Percentiles rank a stretch among this genome's conserved stretches.
phyloP scores from a whole-genome alignment of 345 rosid genomes.

The Gossypium herbaceum region DNA sequence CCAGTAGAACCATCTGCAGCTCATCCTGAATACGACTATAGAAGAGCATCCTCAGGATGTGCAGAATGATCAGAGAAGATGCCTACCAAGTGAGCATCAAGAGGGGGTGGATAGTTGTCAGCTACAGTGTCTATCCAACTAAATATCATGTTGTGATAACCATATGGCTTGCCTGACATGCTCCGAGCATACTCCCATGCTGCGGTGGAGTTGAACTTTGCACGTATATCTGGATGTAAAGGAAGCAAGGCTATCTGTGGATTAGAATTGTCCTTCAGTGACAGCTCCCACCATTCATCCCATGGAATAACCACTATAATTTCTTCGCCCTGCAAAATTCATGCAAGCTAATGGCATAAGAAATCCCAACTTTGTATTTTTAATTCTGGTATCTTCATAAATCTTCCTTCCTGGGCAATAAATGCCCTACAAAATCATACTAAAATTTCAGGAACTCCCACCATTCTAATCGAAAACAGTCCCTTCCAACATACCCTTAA shows the following conservation, averaged over 20 bases:
- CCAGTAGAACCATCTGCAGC: background rate
- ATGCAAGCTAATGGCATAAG: conserved; percentile 6
- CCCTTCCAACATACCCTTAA: background rate
- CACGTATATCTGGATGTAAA: conserved; percentile 70
- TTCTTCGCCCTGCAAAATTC: conserved; percentile 78
- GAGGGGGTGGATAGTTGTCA: conserved; percentile 96
- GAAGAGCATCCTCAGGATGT: background rate
- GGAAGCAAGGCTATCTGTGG: conserved; percentile 95
- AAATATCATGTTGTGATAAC: conserved; percentile 98
- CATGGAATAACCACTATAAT: conserved; percentile 81
- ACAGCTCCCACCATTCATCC: conserved; percentile 97
- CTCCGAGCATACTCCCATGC: conserved; percentile 95
- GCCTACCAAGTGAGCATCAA: conserved; percentile 98
- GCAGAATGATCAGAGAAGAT: conserved; percentile 9
- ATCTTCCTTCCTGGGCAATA: too few relatives aligned
- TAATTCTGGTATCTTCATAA: too few relatives aligned
- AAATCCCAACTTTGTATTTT: background rate
- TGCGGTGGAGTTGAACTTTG: conserved; percentile 74
- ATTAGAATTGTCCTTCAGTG: conserved; percentile 81
- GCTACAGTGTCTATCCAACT: conserved; percentile 96
- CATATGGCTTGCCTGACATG: conserved; percentile 98
- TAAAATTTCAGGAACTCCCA: background rate
- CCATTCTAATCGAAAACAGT: background rate
- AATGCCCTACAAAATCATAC: background rate
- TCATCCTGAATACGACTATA: background rate